A percentile compares a stretch with the other conserved stretches of the same genome.
Conservation (phyloP, 1,139 yeast genomes). For the Meyerozyma smithsonii region DNA sequence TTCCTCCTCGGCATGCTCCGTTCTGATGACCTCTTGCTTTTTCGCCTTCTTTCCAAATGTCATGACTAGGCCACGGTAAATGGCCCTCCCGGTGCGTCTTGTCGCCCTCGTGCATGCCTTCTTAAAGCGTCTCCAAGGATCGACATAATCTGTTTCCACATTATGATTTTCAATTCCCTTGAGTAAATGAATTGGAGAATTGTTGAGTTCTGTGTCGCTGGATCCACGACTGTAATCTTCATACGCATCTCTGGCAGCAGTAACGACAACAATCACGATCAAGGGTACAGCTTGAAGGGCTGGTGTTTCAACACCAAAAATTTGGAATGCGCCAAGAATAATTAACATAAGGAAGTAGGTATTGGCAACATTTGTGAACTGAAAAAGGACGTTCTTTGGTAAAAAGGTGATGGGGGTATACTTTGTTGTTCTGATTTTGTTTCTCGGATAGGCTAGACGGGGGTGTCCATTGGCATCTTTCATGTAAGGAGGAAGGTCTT, state of each 20-base stretch:
- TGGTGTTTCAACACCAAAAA: conserved; percentile 57
- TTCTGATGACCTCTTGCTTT: conserved; percentile 25
- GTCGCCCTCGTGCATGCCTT: conserved; percentile 35
- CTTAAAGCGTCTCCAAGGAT: conserved; percentile 58
- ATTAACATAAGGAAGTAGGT: conserved; percentile 48
- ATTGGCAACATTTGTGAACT: conserved; percentile 54
- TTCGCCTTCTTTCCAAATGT: conserved; percentile 25
- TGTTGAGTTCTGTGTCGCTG: conserved; percentile 52
- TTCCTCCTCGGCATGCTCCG: conserved; percentile 24
- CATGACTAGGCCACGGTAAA: conserved; percentile 20
- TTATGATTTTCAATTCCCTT: conserved; percentile 52
- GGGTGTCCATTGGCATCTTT: conserved; percentile 19
- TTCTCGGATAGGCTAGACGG: conserved; percentile 38
- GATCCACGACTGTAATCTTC: conserved; percentile 54
- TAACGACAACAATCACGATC: conserved; percentile 51
- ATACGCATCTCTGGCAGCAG: conserved; percentile 54
- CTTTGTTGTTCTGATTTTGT: conserved; percentile 57
- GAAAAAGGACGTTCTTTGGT: conserved; percentile 48
- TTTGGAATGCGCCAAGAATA: conserved; percentile 48
- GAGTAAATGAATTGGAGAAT: conserved; percentile 73
- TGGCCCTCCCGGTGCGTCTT: conserved; percentile 14
- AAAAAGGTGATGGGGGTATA: conserved; percentile 53
- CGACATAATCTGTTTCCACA: conserved; percentile 44
- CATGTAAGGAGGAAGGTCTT: conserved; percentile 14
- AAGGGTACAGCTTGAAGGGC: conserved; percentile 54